Evolutionary conservation across 2,329 filamentous ascomycete genomes (phyloP).

Genomic region (Penicillium decumbens): DNA sequence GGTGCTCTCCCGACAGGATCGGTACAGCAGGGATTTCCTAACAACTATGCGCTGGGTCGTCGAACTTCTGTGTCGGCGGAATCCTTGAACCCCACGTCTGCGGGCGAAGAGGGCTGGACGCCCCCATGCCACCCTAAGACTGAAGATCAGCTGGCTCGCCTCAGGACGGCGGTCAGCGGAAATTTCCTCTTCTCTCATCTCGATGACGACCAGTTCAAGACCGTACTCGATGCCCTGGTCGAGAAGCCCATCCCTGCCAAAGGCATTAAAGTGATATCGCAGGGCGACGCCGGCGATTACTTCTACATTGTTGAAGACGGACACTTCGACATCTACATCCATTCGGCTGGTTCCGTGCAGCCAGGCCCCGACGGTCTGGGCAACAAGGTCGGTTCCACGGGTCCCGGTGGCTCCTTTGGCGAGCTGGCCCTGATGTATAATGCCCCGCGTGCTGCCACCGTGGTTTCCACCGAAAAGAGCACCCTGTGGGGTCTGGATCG

Average conservation of each 20-base stretch:
- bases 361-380: conserved; percentile 79
- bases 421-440: conserved; percentile 99
- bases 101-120: conserved; percentile 81
- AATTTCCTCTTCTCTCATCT: conserved; percentile 95
- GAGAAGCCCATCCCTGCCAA: conserved; percentile 95
- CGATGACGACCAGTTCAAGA: conserved; percentile 84
- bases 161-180: conserved; percentile 74
- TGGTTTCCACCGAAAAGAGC: conserved; percentile 75
- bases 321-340: conserved; percentile 85
- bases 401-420: conserved; percentile 87
- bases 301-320: conserved; percentile 97
- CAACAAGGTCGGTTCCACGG: conserved; percentile 72
- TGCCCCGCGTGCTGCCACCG: conserved; percentile 88
- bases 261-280: conserved; percentile 83
- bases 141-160: conserved; percentile 69
- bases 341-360: conserved; percentile 69
- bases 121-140: conserved; percentile 83
- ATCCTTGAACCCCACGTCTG: conserved; percentile 82
- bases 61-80: conserved; percentile 96
- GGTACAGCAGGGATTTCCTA: conserved; percentile 55
- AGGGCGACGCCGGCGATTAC: conserved; percentile 93
- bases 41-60: conserved; percentile 87
- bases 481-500: conserved; percentile 93
- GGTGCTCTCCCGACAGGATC: conserved; percentile 27
- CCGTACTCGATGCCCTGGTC: conserved; percentile 83